Conservation (phyloP, 129 eudicot genomes). For the Helichrysum umbraculigerum region DNA sequence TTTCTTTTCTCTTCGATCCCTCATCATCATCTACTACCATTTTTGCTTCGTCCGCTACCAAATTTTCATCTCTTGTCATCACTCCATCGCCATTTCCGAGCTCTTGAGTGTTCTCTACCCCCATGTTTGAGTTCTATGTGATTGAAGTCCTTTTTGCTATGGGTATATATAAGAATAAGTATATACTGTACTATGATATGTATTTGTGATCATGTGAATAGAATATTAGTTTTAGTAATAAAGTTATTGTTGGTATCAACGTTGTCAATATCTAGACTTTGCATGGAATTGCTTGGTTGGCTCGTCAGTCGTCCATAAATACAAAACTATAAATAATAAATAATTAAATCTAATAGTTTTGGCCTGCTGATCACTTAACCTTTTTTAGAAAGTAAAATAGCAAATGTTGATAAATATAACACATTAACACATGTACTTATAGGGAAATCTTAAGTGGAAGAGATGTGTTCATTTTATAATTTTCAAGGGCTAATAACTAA, state of each 20-base stretch:
- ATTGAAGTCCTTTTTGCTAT: neutral
- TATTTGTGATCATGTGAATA: slow-evolving; percentile 6
- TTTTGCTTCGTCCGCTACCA: slow-evolving; percentile 16
- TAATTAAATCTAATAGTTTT: neutral
- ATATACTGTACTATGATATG: neutral
- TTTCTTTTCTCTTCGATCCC: slow-evolving; percentile 25
- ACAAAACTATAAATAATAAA: too few relatives aligned
- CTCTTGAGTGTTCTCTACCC: slow-evolving; percentile 19
- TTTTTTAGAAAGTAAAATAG: neutral
- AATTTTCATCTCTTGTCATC: slow-evolving; percentile 6
- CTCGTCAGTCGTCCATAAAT: too few relatives aligned
- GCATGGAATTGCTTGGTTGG: slow-evolving; percentile 1
- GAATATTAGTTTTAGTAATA: slow-evolving; percentile 3
- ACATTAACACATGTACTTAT: too few relatives aligned
- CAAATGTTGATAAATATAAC: neutral
- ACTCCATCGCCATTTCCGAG: slow-evolving; percentile 22
- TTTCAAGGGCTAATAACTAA: too few relatives aligned
- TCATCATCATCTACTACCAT: slow-evolving; percentile 4
- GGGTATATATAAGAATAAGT: neutral
- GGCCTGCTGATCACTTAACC: neutral
- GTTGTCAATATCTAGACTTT: slow-evolving; percentile 1
- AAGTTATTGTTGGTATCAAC: slow-evolving; percentile 15
- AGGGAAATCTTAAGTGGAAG: neutral
- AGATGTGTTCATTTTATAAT: too few relatives aligned
- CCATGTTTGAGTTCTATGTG: slow-evolving; percentile 29